Base-by-base conservation (phyloP, 805 yeast genomes). In the Clavispora fructus region DNA sequence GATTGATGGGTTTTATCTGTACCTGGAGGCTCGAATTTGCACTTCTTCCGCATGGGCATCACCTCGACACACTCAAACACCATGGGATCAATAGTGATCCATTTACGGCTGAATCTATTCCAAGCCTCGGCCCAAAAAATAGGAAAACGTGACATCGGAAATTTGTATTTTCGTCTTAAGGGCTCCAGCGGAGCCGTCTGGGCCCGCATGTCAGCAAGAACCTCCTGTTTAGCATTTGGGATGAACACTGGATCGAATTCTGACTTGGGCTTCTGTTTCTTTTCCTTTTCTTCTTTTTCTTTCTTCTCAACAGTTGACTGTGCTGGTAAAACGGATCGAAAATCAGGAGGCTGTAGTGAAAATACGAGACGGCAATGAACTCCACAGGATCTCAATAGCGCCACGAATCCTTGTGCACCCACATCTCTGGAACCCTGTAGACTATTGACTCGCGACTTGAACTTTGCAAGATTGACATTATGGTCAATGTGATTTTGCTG, bases 61-160 rank as follows among this genome's bases (percentile, higher is more conserved):
- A 78, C 70, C 62, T 88, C 95, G 35, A 88, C 78, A 8, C 75
- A 63, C 46, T 78, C 64, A 46, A 83, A 75, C 27, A 83, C 82
- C 0, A 83, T 68, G 0, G 97, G 94, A 57, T 94, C 99, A 1
- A 90, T 73, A 2, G 95, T 79, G n/a, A 90, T 75, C 95, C 97
- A 92, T 42, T 74, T 78, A 48, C 80, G 75, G 6, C 80, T 66
- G 47, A 75, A 79, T 42, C 77, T 76, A 60, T 92, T 91, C 96
- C 96, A 92, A 0, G 87, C 96, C 61, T 94, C 99, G 19, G 82
- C 82, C 99, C 99, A 94, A 59, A 84, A 90, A 0, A 90, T 74
- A 0, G 97, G 97, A 57, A 71, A 84, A 8, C 46, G 49, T 2
- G 71, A 62, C 16, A 42, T 19, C 2, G 43, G 38, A 13, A 41